Evolutionary conservation across 202 grass and related monocot genomes (phyloP).

Genomic region (Dendrocalamus latiflorus): DNA sequence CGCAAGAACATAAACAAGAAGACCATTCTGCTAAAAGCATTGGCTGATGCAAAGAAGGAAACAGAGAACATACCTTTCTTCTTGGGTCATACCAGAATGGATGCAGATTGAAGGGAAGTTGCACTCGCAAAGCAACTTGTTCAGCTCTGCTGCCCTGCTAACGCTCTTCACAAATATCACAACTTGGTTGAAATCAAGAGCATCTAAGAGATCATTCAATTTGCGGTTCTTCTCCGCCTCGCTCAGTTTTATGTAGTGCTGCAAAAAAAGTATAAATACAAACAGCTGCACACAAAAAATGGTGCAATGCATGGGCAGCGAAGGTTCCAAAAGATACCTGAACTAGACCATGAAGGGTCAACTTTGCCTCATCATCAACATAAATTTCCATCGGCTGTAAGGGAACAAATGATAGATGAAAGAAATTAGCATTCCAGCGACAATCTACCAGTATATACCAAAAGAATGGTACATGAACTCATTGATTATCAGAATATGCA

Average conservation of each 20-base stretch:
- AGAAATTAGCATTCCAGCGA: slow-evolving; percentile 58
- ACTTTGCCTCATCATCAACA: slow-evolving; percentile 97
- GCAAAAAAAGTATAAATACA: not conserved
- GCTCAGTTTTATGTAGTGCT: slow-evolving; percentile 95
- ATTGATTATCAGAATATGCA: not conserved
- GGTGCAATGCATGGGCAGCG: not conserved
- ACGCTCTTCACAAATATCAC: slow-evolving; percentile 99
- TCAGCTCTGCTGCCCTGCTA: slow-evolving; percentile 81
- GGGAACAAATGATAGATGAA: slow-evolving; percentile 81
- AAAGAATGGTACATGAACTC: slow-evolving; percentile 28
- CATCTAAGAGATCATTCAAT: slow-evolving; percentile 95
- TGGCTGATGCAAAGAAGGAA: not conserved
- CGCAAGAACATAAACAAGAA: not conserved
- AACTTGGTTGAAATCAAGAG: slow-evolving; percentile 97
- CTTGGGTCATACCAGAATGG: slow-evolving; percentile 98
- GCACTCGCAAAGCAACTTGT: slow-evolving; percentile 95
- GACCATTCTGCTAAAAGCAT: not conserved
- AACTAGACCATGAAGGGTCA: slow-evolving; percentile 96
- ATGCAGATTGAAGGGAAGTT: slow-evolving; percentile 97
- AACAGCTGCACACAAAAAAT: not conserved
- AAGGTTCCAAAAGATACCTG: slow-evolving; percentile 45
- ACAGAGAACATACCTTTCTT: slow-evolving; percentile 56
- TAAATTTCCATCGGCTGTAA: slow-evolving; percentile 99
- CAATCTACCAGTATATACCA: slow-evolving; percentile 50
- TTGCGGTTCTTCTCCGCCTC: slow-evolving; percentile 97